Percentiles rank a stretch among this genome's conserved stretches.
These are phyloP conservation scores for Stramenopiles sp. DNA, from an alignment of 352 stramenopile species.

Conservation along the genomic window DNA sequence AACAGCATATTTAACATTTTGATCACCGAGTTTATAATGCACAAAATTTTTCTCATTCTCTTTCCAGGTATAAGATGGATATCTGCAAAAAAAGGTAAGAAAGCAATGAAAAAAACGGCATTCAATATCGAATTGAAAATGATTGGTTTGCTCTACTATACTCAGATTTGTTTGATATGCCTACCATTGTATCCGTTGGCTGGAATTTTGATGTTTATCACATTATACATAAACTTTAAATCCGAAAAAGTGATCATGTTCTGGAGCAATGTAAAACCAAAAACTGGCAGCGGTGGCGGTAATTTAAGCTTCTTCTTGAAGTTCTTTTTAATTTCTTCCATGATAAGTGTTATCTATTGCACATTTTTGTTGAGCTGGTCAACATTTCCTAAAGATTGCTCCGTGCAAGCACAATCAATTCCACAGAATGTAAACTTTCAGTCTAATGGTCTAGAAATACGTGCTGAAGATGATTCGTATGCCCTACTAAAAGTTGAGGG, in stretches of 20 bases:
- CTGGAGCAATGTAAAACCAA: constrained; percentile 43
- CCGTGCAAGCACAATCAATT: background rate
- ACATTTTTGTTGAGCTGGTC: background rate
- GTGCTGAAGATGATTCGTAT: background rate
- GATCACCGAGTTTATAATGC: constrained; percentile 44
- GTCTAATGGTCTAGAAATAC: background rate
- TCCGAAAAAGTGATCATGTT: constrained; percentile 49
- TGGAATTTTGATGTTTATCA: constrained; percentile 33
- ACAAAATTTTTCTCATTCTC: constrained; percentile 35
- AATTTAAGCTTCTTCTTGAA: constrained; percentile 51
- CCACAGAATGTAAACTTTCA: background rate
- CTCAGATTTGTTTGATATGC: constrained; percentile 41
- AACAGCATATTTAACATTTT: constrained; percentile 42
- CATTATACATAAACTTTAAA: constrained; percentile 51
- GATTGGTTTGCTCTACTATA: constrained; percentile 50
- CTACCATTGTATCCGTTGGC: constrained; percentile 41
- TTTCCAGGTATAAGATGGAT: constrained; percentile 23
- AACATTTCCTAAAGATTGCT: background rate
- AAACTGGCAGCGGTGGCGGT: constrained; percentile 44
- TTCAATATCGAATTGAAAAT: constrained; percentile 55
- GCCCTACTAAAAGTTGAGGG: background rate
- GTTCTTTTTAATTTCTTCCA: constrained; percentile 44
- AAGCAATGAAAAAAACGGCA: constrained; percentile 29
- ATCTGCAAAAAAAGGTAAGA: constrained; percentile 22
- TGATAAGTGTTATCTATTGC: background rate